Base-by-base conservation (phyloP, 345 rosid genomes). In the Aquilaria sinensis region DNA sequence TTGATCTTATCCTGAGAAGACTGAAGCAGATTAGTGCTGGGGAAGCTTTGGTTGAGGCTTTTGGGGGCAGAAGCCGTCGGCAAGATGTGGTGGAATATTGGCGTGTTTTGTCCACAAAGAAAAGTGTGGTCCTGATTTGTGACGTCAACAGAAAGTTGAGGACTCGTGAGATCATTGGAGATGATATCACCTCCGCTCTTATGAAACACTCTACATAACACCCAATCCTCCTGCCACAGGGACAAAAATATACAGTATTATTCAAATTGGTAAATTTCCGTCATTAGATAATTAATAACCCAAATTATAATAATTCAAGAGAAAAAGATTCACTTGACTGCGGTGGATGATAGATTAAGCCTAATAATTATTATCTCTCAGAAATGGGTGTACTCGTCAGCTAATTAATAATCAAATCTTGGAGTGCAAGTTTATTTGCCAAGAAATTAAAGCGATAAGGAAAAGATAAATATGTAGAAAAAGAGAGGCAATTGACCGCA, bases 191-290 rank as follows among this genome's bases (percentile, higher is more conserved):
- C 81, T 62, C 78, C 84, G 76, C 88, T 67, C 75, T 89, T 87
- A 77, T 86, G 83, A 60, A 93, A 89, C 31, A 89, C 98, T 77
- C 98, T 80, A 68, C 97, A 93, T 52, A 93, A 53, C 15, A 89
- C 98, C 98, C 98, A 93, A 49, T 93, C 98, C 79, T 93, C 98
- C 98, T 93, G 81, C 60, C 23, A 23, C 23, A 23, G 23, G 23
- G 1, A 23, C 23, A 23, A 23, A 1, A 23, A 23, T 23, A 23
- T 23, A 23, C 23, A 23, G 23, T 23, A 23, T 23, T 1, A 23
- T 23, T 23, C 23, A 23, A 23, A 23, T 23, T 23, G 23, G 23
- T 23, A 23, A 23, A 23, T 23, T 23, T 23, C 23, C 23, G 23
- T 23, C 23, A 23, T 23, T 23, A 23, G 23, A 23, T 23, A 23